phyloP scores from a whole-genome alignment of 2,329 filamentous ascomycete genomes.

The Akanthomyces muscarius region DNA sequence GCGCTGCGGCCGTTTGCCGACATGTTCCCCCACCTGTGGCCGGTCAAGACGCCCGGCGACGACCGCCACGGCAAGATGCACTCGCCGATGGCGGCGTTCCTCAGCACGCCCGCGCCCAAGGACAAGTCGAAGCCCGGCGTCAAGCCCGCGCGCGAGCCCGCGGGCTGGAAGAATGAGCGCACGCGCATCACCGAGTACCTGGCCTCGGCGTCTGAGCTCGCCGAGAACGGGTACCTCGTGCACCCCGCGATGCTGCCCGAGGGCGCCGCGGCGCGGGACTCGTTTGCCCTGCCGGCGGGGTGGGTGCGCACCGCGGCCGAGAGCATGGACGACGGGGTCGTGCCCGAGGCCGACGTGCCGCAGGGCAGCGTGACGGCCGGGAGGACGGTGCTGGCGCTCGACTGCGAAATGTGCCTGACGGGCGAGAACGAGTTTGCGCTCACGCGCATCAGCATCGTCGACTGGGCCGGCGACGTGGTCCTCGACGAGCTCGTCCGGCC shows the following conservation, averaged over 20 bases:
- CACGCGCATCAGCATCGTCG: slow-evolving; percentile 80
- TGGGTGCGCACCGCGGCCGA: slow-evolving; percentile 79
- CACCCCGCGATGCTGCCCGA: slow-evolving; percentile 72
- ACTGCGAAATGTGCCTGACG: slow-evolving; percentile 97
- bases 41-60: slow-evolving; percentile 81
- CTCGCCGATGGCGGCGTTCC: slow-evolving; percentile 81
- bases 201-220: slow-evolving; percentile 66
- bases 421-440: slow-evolving; percentile 75
- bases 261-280: slow-evolving; percentile 40
- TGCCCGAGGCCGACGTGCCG: slow-evolving; percentile 68
- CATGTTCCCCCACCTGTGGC: slow-evolving; percentile 87
- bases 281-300: slow-evolving; percentile 57
- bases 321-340: slow-evolving; percentile 60
- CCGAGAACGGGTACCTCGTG: slow-evolving; percentile 77
- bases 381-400: slow-evolving; percentile 72
- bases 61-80: slow-evolving; percentile 75
- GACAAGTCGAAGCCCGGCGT: slow-evolving; percentile 57
- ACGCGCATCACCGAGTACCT: slow-evolving; percentile 81
- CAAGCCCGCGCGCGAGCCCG: slow-evolving; percentile 58
- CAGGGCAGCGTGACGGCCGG: slow-evolving; percentile 80
- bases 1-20: slow-evolving; percentile 65
- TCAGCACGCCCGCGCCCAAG: slow-evolving; percentile 69
- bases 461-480: slow-evolving; percentile 78
- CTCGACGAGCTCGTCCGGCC: slow-evolving; percentile 93
- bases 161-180: slow-evolving; percentile 67